Base-by-base conservation (phyloP, 2,329 filamentous ascomycete genomes). In the Hypoxylon sp. region DNA sequence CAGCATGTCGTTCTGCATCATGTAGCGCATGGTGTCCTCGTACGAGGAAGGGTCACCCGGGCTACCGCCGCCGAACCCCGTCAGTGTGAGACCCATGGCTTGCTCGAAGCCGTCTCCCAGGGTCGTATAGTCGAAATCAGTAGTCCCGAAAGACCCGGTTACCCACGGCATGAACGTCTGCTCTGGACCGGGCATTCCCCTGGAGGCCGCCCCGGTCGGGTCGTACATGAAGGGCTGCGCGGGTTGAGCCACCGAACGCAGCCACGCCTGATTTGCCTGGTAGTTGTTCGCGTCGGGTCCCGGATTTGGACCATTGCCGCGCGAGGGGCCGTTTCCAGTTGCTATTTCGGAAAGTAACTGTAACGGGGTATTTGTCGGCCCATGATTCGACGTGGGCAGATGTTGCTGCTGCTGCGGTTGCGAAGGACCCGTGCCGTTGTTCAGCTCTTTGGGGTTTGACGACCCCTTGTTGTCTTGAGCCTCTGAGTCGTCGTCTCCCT, bases 331-430 rank as follows among this genome's bases (percentile, higher is more conserved):
- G 55, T 83, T 82, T 35, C 79, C 65, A 2, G 83, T 85, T n/a
- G 86, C 86, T 35, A 88, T 83, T 72, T 89, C 87, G 40, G 86
- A 88, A 6, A 89, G 82, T 25, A 89, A 80, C 58, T 88, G 85
- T 3, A 89, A 81, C 1, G 86, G 86, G 0, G 86, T 88, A 73
- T 85, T 87, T 33, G 81, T 81, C 0, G 80, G 49, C 61, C 74
- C 69, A 27, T 77, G 76, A 20, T 76, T 76, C 1, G 71, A 46
- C 22, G 74, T 74, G n/a, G 68, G 49, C 37, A 72, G 75, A 20
- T 61, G 72, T 10, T 73, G 71, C 53, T 76, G 74, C 46, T 70
- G 59, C 33, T 64, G 63, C 11, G 72, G 64, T 30, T 66, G 64
- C 17, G 60, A 54, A 50, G 64, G 54, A n/a, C 48, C 64, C 10